Base-by-base conservation (phyloP, 1,284 basidiomycete species). In the Austroboletus olivaceoglutinosus region DNA sequence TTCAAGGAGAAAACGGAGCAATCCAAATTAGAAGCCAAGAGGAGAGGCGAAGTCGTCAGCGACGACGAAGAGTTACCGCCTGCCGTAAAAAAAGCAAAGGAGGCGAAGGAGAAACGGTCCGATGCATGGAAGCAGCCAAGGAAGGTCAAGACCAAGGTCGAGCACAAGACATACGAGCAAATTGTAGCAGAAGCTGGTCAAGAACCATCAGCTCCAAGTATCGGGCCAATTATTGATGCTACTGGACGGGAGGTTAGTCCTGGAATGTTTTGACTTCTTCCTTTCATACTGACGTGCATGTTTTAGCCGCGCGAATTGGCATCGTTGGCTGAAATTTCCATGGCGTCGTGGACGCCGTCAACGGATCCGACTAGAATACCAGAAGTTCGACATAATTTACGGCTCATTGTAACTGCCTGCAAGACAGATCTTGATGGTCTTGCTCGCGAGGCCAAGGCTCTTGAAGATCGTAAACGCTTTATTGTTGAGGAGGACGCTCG, bases 131-230 rank as follows among this genome's bases (percentile, higher is more conserved):
- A 88, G 73, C 85, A 82, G 57, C 85, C 90, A 18, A 90, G 83
- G 75, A 93, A 89, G 65, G 76, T 83, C 52, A 97, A 93, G 72
- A 83, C 81, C 25, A 91, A 84, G 69, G 76, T 94, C 23, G 85
- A 93, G 64, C 92, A 96, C 73, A 95, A 94, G 76, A 93, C 93
- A 0, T 98, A 97, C 64, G 95, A 98, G 68, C 83, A 98, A 69
- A 91, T 98, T 50, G 68, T 98, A 41, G 88, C 89, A 4, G 93
- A 95, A 66, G 85, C 88, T 19, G 89, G 87, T 0, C 75, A 80
- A 54, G 80, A 85, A 33, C 72, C 76, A 2, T 62, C 76, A 4
- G 60, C 73, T 5, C 60, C 83, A 4, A 83, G 85, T 1, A 69
- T 93, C 42, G 93, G 92, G 3, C 82, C 87, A 58, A 94, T 98